Percentiles rank a stretch among this genome's conserved stretches.
phyloP scores from a whole-genome alignment of 768 basidiomycete species.

The Clitopilus hobsonii region DNA sequence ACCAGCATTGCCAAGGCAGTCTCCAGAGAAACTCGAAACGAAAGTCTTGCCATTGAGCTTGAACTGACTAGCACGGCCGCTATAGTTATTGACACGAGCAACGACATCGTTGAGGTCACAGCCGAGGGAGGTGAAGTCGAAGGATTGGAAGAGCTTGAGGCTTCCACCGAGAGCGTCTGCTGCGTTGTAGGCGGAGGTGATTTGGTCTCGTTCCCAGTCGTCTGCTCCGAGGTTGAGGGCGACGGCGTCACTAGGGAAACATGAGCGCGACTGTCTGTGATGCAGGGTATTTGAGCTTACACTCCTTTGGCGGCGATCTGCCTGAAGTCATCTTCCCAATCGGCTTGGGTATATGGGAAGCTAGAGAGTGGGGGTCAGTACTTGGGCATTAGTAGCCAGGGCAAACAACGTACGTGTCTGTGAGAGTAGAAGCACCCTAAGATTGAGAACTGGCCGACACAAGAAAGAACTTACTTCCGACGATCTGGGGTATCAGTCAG shows the following conservation, averaged over 20 bases:
- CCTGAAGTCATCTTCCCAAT: slow-evolving; percentile 38
- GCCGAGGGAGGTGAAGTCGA: slow-evolving; percentile 49
- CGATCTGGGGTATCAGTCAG: slow-evolving; percentile 25
- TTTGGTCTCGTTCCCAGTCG: slow-evolving; percentile 45
- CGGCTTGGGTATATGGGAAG: slow-evolving; percentile 31
- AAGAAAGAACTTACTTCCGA: slow-evolving; percentile 35
- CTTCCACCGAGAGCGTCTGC: slow-evolving; percentile 32
- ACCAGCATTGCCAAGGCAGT: slow-evolving; percentile 50
- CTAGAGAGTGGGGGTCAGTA: slow-evolving; percentile 14
- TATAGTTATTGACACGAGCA: slow-evolving; percentile 39
- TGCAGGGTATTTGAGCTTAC: slow-evolving; percentile 22
- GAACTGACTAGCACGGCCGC: slow-evolving; percentile 50
- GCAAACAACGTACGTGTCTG: slow-evolving; percentile 30
- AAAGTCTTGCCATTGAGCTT: slow-evolving; percentile 47
- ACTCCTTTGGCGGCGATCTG: slow-evolving; percentile 36
- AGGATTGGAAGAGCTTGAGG: slow-evolving; percentile 55
- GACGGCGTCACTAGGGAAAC: slow-evolving; percentile 43
- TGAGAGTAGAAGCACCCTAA: background rate
- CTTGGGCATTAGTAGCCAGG: background rate
- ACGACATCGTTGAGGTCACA: slow-evolving; percentile 42
- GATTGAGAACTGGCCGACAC: background rate
- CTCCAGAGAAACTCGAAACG: slow-evolving; percentile 59
- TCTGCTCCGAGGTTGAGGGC: slow-evolving; percentile 60
- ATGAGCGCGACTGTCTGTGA: slow-evolving; percentile 17
- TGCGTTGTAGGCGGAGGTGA: slow-evolving; percentile 48